These are phyloP conservation scores for Fraxinus anomala DNA, from an alignment of 257 asterid species.

Conservation along the genomic window DNA sequence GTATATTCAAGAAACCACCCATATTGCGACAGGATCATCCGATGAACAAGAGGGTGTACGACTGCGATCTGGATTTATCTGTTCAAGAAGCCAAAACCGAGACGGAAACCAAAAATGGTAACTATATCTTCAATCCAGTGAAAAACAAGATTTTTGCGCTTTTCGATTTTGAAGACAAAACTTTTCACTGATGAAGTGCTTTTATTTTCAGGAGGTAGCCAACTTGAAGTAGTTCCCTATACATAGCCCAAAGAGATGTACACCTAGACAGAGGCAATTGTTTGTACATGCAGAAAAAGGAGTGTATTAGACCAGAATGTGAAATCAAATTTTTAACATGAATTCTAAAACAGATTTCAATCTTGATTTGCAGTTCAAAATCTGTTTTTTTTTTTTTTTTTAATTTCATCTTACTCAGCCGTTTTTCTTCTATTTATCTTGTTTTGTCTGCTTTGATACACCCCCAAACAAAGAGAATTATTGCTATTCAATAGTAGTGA, in stretches of 20 bases:
- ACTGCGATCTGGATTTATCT: conserved; percentile 2
- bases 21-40: conserved; percentile 7
- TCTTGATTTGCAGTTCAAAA: not conserved
- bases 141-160: conserved; percentile 17
- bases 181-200: conserved; percentile 21
- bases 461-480: no score
- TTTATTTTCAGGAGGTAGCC: conserved; percentile 19
- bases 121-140: conserved; percentile 17
- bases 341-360: not conserved
- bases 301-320: not conserved
- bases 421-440: not conserved
- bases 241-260: conserved; percentile 32
- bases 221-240: conserved; percentile 37
- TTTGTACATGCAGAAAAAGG: conserved; percentile 19
- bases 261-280: conserved; percentile 24
- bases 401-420: not conserved
- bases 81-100: conserved; percentile 24
- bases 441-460: not conserved
- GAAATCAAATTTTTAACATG: conserved; percentile 17
- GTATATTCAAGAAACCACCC: conserved; percentile 2
- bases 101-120: conserved; percentile 17
- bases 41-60: conserved; percentile 16
- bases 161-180: conserved; percentile 11
- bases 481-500: no score
- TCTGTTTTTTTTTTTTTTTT: not conserved